Percentiles rank a stretch among this genome's conserved stretches.
Conservation (phyloP, 768 basidiomycete species). For the Hericium coralloides region DNA sequence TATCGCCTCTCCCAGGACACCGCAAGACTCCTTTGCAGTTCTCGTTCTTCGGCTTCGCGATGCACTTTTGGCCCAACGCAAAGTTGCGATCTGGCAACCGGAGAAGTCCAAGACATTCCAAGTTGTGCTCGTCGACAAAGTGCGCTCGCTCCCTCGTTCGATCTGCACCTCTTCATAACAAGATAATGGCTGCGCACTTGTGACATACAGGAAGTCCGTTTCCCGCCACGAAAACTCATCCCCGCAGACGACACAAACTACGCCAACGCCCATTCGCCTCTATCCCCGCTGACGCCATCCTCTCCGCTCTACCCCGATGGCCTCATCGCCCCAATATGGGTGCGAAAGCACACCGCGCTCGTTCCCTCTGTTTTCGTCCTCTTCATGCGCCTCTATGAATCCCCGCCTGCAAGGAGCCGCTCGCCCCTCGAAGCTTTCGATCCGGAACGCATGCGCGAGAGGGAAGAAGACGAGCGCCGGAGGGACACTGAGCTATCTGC, state of each 20-base stretch:
- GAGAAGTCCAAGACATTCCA: slow-evolving; percentile 72
- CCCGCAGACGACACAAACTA: slow-evolving; percentile 50
- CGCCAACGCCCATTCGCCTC: slow-evolving; percentile 64
- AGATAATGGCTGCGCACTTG: background rate
- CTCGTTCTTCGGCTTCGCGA: slow-evolving; percentile 60
- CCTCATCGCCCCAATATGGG: slow-evolving; percentile 95
- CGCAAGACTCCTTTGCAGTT: slow-evolving; percentile 51
- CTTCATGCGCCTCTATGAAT: slow-evolving; percentile 79
- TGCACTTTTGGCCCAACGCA: slow-evolving; percentile 53
- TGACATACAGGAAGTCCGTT: slow-evolving; percentile 48
- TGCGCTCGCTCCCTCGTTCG: slow-evolving; percentile 11
- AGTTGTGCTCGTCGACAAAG: slow-evolving; percentile 76
- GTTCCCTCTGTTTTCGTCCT: slow-evolving; percentile 91
- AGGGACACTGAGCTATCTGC: slow-evolving; percentile 70
- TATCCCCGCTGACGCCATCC: slow-evolving; percentile 84
- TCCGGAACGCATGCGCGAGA: slow-evolving; percentile 38
- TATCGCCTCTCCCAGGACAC: slow-evolving; percentile 18
- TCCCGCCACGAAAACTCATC: slow-evolving; percentile 77
- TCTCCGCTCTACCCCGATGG: slow-evolving; percentile 94
- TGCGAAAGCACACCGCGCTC: slow-evolving; percentile 88
- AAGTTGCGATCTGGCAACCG: slow-evolving; percentile 62
- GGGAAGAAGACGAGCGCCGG: slow-evolving; percentile 57
- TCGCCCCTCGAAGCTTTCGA: slow-evolving; percentile 50
- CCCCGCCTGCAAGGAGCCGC: slow-evolving; percentile 31
- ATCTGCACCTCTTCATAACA: background rate